These are phyloP conservation scores for Cymbopogon flexuosus DNA, from an alignment of 202 grass and related monocot genomes.

Conservation along the genomic window DNA sequence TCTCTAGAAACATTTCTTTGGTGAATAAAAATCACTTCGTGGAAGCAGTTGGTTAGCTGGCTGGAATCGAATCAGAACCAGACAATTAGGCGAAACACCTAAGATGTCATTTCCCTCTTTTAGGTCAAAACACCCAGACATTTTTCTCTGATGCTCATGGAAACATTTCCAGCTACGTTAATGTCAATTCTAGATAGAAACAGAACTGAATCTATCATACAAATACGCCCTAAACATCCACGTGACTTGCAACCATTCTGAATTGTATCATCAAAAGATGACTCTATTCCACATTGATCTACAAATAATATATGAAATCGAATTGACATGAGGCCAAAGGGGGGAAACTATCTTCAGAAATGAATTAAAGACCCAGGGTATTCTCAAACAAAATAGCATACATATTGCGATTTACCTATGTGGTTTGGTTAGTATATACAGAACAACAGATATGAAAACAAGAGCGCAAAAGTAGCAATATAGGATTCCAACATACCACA, in stretches of 20 bases:
- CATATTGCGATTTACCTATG: background rate
- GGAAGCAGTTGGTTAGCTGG: background rate
- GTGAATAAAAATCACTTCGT: background rate
- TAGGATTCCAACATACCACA: slow-evolving; percentile 61
- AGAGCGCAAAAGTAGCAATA: background rate
- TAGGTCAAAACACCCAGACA: background rate
- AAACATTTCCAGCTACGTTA: background rate
- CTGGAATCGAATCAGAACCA: background rate
- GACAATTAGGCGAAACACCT: background rate
- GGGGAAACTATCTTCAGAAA: background rate
- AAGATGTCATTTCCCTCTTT: background rate
- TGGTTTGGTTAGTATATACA: background rate
- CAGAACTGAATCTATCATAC: background rate
- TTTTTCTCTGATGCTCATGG: background rate
- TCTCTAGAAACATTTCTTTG: background rate
- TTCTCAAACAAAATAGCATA: slow-evolving; percentile 2
- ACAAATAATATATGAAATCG: background rate
- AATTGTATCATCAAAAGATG: background rate
- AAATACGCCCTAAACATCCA: background rate
- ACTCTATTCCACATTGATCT: background rate
- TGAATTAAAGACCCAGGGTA: background rate
- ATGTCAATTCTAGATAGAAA: background rate
- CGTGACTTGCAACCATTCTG: background rate
- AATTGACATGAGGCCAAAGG: background rate
- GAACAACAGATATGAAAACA: background rate